Percentiles rank a stretch among this genome's conserved stretches.
These are phyloP conservation scores for Quercus lobata DNA, from an alignment of 331 rosid species.

Conservation along the genomic window DNA sequence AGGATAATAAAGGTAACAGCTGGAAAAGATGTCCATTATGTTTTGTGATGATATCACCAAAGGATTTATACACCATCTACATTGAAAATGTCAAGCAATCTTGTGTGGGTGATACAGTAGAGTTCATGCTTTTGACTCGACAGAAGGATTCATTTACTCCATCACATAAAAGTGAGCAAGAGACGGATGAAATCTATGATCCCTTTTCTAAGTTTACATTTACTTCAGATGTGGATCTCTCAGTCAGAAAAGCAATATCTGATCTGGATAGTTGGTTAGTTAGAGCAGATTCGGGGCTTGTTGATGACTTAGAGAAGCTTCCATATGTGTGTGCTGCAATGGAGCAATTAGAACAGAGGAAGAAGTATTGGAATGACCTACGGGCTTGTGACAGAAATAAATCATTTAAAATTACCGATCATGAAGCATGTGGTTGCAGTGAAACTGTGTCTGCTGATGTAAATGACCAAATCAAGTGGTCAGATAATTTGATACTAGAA, in stretches of 20 bases:
- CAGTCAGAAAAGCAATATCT: constrained; percentile 75
- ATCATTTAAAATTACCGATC: constrained; percentile 25
- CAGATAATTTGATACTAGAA: constrained; percentile 16
- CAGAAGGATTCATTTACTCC: constrained; percentile 60
- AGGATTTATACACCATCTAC: constrained; percentile 78
- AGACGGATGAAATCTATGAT: constrained; percentile 44
- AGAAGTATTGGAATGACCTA: constrained; percentile 77
- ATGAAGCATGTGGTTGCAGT: constrained; percentile 34
- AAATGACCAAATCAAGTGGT: constrained; percentile 30
- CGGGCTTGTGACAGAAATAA: constrained; percentile 29
- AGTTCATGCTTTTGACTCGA: constrained; percentile 64
- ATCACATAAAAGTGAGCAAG: constrained; percentile 44
- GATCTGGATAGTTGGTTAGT: constrained; percentile 94
- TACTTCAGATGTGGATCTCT: constrained; percentile 84
- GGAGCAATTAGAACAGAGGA: constrained; percentile 86
- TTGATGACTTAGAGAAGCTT: constrained; percentile 92
- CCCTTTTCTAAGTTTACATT: constrained; percentile 85
- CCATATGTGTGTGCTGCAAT: constrained; percentile 95
- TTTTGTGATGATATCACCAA: constrained; percentile 79
- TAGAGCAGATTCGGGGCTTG: constrained; percentile 87
- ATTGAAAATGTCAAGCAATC: constrained; percentile 69
- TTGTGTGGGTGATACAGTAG: constrained; percentile 62
- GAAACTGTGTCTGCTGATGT: constrained; percentile 31
- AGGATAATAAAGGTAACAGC: constrained; percentile 85
- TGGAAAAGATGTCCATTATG: constrained; percentile 99